Percentiles rank a stretch among this genome's conserved stretches.
Conservation (phyloP, 371 early-diverging fungal genomes). For the Mortierella sp. region DNA sequence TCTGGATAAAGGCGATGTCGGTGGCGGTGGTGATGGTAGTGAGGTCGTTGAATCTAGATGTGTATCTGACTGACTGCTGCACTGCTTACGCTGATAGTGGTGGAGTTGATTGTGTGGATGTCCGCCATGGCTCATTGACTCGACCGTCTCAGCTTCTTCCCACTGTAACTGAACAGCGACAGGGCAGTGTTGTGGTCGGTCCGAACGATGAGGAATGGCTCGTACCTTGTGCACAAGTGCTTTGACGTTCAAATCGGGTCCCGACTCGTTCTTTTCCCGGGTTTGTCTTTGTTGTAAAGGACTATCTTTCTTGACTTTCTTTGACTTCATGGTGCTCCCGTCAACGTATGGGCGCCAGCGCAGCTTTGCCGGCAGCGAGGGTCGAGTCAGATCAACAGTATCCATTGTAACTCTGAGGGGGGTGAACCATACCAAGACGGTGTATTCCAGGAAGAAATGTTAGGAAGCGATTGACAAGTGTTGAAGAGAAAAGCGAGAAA, state of each 20-base stretch:
- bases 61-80: not conserved
- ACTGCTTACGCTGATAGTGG: constrained; percentile 10
- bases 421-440: not conserved
- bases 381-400: constrained; percentile 19
- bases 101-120: constrained; percentile 32
- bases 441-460: not conserved
- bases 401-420: constrained; percentile 20
- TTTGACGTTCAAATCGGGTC: constrained; percentile 11
- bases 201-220: not conserved
- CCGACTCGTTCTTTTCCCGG: not conserved
- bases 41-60: constrained; percentile 12
- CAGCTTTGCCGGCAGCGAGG: constrained; percentile 32
- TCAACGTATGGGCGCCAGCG: constrained; percentile 46
- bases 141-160: constrained; percentile 49
- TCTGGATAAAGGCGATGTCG: constrained; percentile 15
- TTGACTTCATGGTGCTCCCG: constrained; percentile 17
- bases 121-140: constrained; percentile 45
- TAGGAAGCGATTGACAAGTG: not conserved
- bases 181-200: constrained; percentile 2
- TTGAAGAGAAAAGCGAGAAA: not conserved
- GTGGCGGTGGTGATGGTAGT: constrained; percentile 21
- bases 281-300: not conserved
- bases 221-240: constrained; percentile 32
- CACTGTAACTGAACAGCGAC: constrained; percentile 33
- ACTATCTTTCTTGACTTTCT: constrained; percentile 18